A percentile compares a stretch with the other conserved stretches of the same genome.
These are phyloP conservation scores for Didymella keratinophila DNA, from an alignment of 2,329 filamentous ascomycete species.

Conservation along the genomic window DNA sequence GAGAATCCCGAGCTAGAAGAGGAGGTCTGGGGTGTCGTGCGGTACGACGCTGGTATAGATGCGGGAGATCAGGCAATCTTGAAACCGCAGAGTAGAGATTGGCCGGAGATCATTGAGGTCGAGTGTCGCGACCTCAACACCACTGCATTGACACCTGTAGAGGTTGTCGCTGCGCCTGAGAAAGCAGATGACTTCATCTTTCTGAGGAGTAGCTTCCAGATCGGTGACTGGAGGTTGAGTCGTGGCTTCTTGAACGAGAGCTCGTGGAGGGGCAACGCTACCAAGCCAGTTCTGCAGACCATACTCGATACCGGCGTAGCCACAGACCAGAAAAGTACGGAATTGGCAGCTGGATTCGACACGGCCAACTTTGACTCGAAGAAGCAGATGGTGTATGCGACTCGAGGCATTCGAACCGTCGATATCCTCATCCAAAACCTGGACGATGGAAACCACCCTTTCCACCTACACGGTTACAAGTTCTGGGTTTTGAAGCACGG, in stretches of 20 bases:
- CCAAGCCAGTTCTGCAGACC: slow-evolving; percentile 60
- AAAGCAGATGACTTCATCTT: slow-evolving; percentile 63
- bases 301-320: slow-evolving; percentile 56
- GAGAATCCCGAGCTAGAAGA: slow-evolving; percentile 56
- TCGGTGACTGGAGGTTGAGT: slow-evolving; percentile 65
- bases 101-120: slow-evolving; percentile 59
- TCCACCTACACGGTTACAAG: slow-evolving; percentile 64
- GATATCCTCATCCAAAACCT: slow-evolving; percentile 50
- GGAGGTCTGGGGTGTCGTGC: slow-evolving; percentile 60
- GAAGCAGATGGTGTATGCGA: slow-evolving; percentile 48
- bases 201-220: slow-evolving; percentile 66
- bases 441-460: slow-evolving; percentile 54
- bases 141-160: slow-evolving; percentile 56
- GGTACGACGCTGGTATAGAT: slow-evolving; percentile 47
- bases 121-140: slow-evolving; percentile 62
- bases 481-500: slow-evolving; percentile 69
- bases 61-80: background rate
- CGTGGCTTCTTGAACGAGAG: slow-evolving; percentile 67
- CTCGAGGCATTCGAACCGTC: slow-evolving; percentile 45
- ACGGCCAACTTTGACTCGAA: slow-evolving; percentile 28
- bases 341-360: background rate
- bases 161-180: slow-evolving; percentile 54
- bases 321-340: background rate
- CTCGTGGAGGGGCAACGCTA: slow-evolving; percentile 60
- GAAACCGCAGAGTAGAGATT: slow-evolving; percentile 57